A percentile compares a stretch with the other conserved stretches of the same genome.
These are phyloP conservation scores for Volvox carteri DNA, from an alignment of 163 green algal species.

Conservation along the genomic window DNA sequence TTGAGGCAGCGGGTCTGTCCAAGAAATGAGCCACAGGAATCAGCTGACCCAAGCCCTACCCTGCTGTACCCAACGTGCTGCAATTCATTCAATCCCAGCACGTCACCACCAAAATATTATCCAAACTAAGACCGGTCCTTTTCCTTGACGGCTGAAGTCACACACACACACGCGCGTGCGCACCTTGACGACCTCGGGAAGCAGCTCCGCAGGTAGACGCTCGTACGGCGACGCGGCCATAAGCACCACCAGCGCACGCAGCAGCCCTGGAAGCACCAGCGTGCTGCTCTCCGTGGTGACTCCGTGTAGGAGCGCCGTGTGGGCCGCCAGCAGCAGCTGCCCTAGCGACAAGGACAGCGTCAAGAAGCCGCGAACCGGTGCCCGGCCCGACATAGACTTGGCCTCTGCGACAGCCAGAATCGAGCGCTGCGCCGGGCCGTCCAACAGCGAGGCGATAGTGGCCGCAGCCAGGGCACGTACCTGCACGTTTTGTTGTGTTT, in stretches of 20 bases:
- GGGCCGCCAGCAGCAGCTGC: slow-evolving; percentile 72
- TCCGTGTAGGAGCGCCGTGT: slow-evolving; percentile 74
- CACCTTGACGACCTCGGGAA: slow-evolving; percentile 58
- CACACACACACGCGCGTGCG: no score
- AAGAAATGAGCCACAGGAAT: no score
- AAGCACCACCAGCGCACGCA: slow-evolving; percentile 77
- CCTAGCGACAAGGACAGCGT: slow-evolving; percentile 81
- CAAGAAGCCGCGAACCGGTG: slow-evolving; percentile 75
- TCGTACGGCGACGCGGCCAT: slow-evolving; percentile 74
- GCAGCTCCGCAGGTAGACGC: slow-evolving; percentile 75
- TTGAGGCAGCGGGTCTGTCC: no score
- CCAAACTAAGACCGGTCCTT: no score
- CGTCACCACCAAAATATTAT: no score
- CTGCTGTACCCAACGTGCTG: no score
- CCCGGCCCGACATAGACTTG: background rate
- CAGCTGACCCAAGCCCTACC: no score
- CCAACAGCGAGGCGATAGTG: slow-evolving; percentile 75
- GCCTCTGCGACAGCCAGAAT: slow-evolving; percentile 84
- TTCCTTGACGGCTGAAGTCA: no score
- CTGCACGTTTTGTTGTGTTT: no score
- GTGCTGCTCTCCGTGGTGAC: slow-evolving; percentile 43
- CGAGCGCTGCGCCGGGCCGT: slow-evolving; percentile 78
- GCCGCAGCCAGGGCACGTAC: slow-evolving; percentile 76
- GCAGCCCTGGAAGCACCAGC: slow-evolving; percentile 62
- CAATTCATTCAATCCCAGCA: no score